Percentiles rank a stretch among this genome's conserved stretches.
Evolutionary conservation across 495 filamentous ascomycete genomes (phyloP).

Genomic region (Thermochaetoides thermophila): DNA sequence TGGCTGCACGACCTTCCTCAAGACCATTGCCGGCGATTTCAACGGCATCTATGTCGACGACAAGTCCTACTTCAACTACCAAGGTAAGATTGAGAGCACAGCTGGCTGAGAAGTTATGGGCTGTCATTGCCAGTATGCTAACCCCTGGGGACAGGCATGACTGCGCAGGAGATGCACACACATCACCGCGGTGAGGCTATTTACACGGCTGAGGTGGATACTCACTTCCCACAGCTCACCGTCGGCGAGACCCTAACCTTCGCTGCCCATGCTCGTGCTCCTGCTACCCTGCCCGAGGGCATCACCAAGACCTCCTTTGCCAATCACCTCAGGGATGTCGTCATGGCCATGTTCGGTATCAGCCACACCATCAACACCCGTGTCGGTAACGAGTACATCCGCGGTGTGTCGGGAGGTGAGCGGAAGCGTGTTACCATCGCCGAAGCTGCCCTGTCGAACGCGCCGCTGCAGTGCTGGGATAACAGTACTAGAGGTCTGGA

Average conservation of each 20-base stretch:
- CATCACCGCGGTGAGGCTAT: constrained; percentile 66
- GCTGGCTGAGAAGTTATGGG: too few species aligned
- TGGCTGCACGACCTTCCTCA: constrained; percentile 67
- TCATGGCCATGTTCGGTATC: constrained; percentile 69
- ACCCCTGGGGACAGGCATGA: constrained; percentile 26
- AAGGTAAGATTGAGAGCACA: too few species aligned
- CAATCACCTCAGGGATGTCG: constrained; percentile 53
- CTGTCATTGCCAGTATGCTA: too few species aligned
- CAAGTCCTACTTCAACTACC: constrained; percentile 57
- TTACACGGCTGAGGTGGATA: constrained; percentile 66
- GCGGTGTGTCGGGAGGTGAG: constrained; percentile 72
- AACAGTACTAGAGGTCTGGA: constrained; percentile 72
- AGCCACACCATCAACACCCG: constrained; percentile 61
- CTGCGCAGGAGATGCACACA: constrained; percentile 46
- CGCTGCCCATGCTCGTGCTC: constrained; percentile 55
- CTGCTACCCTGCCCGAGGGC: constrained; percentile 43
- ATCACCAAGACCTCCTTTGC: constrained; percentile 45
- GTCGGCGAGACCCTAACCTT: constrained; percentile 68
- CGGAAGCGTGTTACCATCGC: constrained; percentile 73
- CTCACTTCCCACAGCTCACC: constrained; percentile 70
- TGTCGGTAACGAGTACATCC: constrained; percentile 67
- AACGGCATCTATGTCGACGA: constrained; percentile 54
- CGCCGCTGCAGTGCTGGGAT: constrained; percentile 72
- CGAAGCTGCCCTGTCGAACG: constrained; percentile 49
- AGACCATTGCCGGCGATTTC: constrained; percentile 65